Conservation (phyloP, 1,284 basidiomycete species). For the Cutaneotrichosporon dermatis region DNA sequence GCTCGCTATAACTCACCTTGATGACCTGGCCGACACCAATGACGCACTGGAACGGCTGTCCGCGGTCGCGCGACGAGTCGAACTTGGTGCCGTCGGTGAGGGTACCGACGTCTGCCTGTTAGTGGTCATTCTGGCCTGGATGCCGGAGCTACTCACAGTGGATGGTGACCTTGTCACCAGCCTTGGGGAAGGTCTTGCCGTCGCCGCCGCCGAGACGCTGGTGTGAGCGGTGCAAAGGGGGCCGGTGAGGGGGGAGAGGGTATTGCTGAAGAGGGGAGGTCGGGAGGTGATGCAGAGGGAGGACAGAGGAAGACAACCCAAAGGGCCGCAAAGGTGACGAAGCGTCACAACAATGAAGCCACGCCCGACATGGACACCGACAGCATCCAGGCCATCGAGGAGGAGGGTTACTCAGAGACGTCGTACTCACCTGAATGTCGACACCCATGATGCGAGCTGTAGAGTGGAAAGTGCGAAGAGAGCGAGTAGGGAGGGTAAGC, state of each 20-base stretch:
- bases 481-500: slow-evolving; percentile 3
- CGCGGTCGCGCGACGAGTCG: slow-evolving; percentile 51
- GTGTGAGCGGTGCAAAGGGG: neutral
- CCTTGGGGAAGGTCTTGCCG: slow-evolving; percentile 49
- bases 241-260: no score
- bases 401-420: no score
- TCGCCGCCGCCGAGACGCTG: slow-evolving; percentile 46
- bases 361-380: no score
- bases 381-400: no score
- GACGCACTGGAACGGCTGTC: slow-evolving; percentile 62
- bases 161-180: slow-evolving; percentile 43
- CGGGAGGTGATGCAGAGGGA: no score
- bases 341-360: no score
- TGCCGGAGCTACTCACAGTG: slow-evolving; percentile 41
- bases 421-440: slow-evolving; percentile 38
- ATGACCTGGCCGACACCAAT: slow-evolving; percentile 77
- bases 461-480: slow-evolving; percentile 34
- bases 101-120: slow-evolving; percentile 46
- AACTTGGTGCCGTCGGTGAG: slow-evolving; percentile 50
- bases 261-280: neutral
- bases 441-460: slow-evolving; percentile 50
- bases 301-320: no score
- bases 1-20: slow-evolving; percentile 42
- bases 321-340: no score
- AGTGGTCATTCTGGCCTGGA: neutral